These are phyloP conservation scores for Peribolospora baueri DNA, from an alignment of 768 basidiomycete genomes.

Conservation along the genomic window DNA sequence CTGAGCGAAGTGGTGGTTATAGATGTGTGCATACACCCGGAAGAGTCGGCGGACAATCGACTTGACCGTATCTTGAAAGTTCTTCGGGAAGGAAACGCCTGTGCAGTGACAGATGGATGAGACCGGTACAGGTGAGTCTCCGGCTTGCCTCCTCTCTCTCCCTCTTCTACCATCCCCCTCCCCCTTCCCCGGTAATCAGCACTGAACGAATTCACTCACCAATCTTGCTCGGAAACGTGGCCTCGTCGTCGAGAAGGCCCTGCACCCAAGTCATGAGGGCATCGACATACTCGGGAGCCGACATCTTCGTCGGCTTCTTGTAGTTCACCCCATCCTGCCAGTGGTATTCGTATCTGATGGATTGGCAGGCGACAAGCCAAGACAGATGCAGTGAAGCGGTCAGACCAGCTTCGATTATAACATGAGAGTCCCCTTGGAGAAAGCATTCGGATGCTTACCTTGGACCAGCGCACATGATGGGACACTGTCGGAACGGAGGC, in stretches of 20 bases:
- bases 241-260: slow-evolving; percentile 68
- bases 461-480: slow-evolving; percentile 90
- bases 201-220: slow-evolving; percentile 27
- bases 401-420: not conserved
- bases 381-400: not conserved
- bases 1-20: slow-evolving; percentile 97
- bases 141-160: too few relatives aligned
- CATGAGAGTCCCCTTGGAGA: not conserved
- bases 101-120: not conserved
- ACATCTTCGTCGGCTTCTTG: slow-evolving; percentile 76
- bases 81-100: slow-evolving; percentile 79
- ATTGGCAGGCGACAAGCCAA: not conserved
- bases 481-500: slow-evolving; percentile 33
- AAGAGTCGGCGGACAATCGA: slow-evolving; percentile 80
- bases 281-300: slow-evolving; percentile 88
- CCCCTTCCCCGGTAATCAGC: not conserved
- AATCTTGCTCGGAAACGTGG: slow-evolving; percentile 79
- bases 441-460: slow-evolving; percentile 28
- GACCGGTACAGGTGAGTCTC: not conserved
- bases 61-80: slow-evolving; percentile 70
- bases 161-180: not conserved
- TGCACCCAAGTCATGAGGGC: slow-evolving; percentile 98
- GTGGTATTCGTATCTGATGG: slow-evolving; percentile 60
- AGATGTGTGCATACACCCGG: slow-evolving; percentile 92
- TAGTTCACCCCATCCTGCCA: slow-evolving; percentile 80